A percentile compares a stretch with the other conserved stretches of the same genome.
These are phyloP conservation scores for Epicoccum nigrum DNA, from an alignment of 2,329 filamentous ascomycete species.

Conservation along the genomic window DNA sequence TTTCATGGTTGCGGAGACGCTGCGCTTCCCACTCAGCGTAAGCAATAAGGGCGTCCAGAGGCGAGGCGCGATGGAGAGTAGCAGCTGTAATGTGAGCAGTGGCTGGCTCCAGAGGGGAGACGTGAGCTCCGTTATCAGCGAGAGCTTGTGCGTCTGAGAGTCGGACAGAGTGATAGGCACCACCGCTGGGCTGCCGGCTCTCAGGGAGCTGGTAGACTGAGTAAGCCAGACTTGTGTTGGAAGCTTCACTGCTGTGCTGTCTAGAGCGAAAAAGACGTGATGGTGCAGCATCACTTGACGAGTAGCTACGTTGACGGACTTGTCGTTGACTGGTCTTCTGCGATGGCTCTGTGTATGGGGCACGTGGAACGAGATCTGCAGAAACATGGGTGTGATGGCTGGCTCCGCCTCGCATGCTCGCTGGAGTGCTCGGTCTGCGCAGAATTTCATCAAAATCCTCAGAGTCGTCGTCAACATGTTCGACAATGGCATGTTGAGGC, in stretches of 20 bases:
- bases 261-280: constrained; percentile 13
- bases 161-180: constrained; percentile 31
- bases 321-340: constrained; percentile 16
- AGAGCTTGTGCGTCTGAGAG: constrained; percentile 17
- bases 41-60: constrained; percentile 4
- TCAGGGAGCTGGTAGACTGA: constrained; percentile 42
- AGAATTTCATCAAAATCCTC: neutral
- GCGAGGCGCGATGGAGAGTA: constrained; percentile 1
- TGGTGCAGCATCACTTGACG: constrained; percentile 29
- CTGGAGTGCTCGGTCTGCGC: constrained; percentile 3
- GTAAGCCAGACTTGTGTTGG: constrained; percentile 36
- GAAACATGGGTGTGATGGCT: constrained; percentile 16
- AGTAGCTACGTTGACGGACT: constrained; percentile 26
- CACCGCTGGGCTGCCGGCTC: constrained; percentile 35
- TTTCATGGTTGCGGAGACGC: constrained; percentile 1
- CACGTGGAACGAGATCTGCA: constrained; percentile 1
- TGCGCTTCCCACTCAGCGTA: constrained; percentile 7
- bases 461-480: constrained; percentile 27
- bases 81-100: constrained; percentile 3
- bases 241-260: constrained; percentile 34
- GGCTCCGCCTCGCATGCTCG: constrained; percentile 26
- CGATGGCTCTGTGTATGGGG: constrained; percentile 32
- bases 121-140: neutral
- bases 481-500: constrained; percentile 30
- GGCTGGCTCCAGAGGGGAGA: neutral